Conservation (phyloP, 768 basidiomycete species). For the Pulveroboletus ravenelii region DNA sequence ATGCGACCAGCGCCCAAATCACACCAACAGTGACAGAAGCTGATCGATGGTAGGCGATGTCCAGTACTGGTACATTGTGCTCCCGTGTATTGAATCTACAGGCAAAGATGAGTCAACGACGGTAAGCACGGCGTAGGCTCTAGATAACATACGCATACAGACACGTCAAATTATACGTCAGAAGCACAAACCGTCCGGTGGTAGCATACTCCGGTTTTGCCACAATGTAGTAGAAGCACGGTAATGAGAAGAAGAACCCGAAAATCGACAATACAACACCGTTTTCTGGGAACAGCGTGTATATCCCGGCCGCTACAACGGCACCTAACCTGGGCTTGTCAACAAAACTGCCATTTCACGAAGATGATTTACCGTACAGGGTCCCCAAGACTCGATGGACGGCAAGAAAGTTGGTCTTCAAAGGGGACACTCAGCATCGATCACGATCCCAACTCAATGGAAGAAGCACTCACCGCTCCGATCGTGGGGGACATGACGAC, state of each 20-base stretch:
- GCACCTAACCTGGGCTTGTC: slow-evolving; percentile 63
- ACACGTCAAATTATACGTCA: slow-evolving; percentile 89
- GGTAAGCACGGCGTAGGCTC: background rate
- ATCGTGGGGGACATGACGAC: slow-evolving; percentile 91
- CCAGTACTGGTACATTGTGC: slow-evolving; percentile 52
- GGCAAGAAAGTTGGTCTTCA: slow-evolving; percentile 79
- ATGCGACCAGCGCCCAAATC: slow-evolving; percentile 84
- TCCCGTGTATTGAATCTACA: slow-evolving; percentile 76
- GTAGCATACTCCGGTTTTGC: slow-evolving; percentile 71
- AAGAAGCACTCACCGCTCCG: slow-evolving; percentile 58
- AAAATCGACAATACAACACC: slow-evolving; percentile 70
- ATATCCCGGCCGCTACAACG: slow-evolving; percentile 64
- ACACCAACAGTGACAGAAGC: slow-evolving; percentile 81
- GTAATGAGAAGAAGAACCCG: slow-evolving; percentile 86
- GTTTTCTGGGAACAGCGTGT: slow-evolving; percentile 71
- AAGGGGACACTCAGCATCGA: slow-evolving; percentile 9
- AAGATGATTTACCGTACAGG: slow-evolving; percentile 45
- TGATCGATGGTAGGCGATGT: slow-evolving; percentile 74
- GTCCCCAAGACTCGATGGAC: slow-evolving; percentile 84
- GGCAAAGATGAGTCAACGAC: background rate
- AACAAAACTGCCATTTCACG: slow-evolving; percentile 3
- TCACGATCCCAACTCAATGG: background rate
- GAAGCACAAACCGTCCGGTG: slow-evolving; percentile 72
- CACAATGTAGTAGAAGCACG: slow-evolving; percentile 90
- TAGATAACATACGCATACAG: slow-evolving; percentile 48